Evolutionary conservation across 805 yeast species (phyloP).

Genomic region (Tanozyma kutaoensis): DNA sequence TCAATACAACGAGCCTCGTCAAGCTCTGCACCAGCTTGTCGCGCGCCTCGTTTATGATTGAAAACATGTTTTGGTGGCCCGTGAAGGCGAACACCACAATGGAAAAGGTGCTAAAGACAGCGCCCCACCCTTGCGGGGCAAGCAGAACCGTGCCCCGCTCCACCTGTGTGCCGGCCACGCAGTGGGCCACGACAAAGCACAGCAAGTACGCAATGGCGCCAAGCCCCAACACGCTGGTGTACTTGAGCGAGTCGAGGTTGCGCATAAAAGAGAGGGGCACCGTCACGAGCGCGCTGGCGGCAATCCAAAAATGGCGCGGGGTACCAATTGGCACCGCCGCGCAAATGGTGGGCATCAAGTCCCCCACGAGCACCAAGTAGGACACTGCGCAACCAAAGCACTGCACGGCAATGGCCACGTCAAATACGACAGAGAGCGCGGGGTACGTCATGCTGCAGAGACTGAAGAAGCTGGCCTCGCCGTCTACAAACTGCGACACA

Average conservation of each 20-base stretch:
- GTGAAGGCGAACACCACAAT: slow-evolving; percentile 90
- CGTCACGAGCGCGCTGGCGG: slow-evolving; percentile 27
- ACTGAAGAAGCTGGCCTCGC: slow-evolving; percentile 60
- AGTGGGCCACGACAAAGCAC: slow-evolving; percentile 63
- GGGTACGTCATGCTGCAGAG: slow-evolving; percentile 48
- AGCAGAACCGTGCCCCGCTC: slow-evolving; percentile 19
- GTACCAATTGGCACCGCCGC: slow-evolving; percentile 17
- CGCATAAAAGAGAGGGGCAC: slow-evolving; percentile 63
- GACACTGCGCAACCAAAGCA: slow-evolving; percentile 63
- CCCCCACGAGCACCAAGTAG: slow-evolving; percentile 59
- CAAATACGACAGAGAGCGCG: slow-evolving; percentile 45
- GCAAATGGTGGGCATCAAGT: slow-evolving; percentile 50
- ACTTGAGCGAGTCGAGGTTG: slow-evolving; percentile 69
- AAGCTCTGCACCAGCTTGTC: slow-evolving; percentile 24
- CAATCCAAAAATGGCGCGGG: slow-evolving; percentile 44
- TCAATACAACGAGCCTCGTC: slow-evolving; percentile 31
- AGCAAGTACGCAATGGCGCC: slow-evolving; percentile 70
- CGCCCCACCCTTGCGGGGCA: slow-evolving; percentile 29
- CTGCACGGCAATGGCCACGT: slow-evolving; percentile 55
- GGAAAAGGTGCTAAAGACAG: slow-evolving; percentile 63
- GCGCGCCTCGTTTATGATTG: slow-evolving; percentile 69
- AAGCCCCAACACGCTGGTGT: slow-evolving; percentile 75
- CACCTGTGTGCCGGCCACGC: slow-evolving; percentile 37
- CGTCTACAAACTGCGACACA: slow-evolving; percentile 17
- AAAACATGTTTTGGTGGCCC: slow-evolving; percentile 91